Base-by-base conservation (phyloP, 1,139 yeast species). In the Geotrichum carabidarum region DNA sequence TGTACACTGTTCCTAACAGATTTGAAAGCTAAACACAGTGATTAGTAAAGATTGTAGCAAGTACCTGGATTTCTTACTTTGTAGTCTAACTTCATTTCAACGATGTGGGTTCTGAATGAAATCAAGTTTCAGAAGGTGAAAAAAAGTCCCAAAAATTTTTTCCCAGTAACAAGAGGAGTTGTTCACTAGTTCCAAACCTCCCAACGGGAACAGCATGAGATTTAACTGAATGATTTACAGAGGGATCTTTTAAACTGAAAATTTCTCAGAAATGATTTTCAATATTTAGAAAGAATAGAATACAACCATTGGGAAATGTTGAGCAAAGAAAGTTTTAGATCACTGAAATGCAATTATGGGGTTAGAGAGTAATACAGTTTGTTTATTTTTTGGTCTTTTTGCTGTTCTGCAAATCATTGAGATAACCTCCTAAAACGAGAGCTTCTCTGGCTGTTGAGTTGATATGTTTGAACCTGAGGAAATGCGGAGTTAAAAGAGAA, bases 1-100 rank as follows among this genome's bases (percentile, higher is more conserved):
- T 78, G 67, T 93, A 93, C 7, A 93, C 99, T 0, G 99, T 91
- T 32, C 99, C 99, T 63, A 93, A 74, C 48, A 93, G 76, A 71
- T 93, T 93, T 47, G 95, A 84, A 65, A 93, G 86, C 78, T 75
- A 71, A 66, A 74, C 62, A 50, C 9, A 22, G 12, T 17, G 17
- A 55, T 56, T 55, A 56, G 55, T 35, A 30, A 11, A 31, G 40
- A 9, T 44, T n/a, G 40, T 11, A 11, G 4, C 2, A 30, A 36
- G 36, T 12, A 9, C 27, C 4, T 40, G n/a, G 15, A 22, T 8
- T 35, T 38, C 63, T 44, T 53, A 64, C 67, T 59, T 63, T 64
- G 54, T 60, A 66, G 53, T 66, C 69, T 51, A 64, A 56, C 54
- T 65, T 66, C 69, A 66, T 66, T 18, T 30, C 43, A 22, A 17